phyloP scores from a whole-genome alignment of 108 stramenopile species.

The Heterococcus sp. region DNA sequence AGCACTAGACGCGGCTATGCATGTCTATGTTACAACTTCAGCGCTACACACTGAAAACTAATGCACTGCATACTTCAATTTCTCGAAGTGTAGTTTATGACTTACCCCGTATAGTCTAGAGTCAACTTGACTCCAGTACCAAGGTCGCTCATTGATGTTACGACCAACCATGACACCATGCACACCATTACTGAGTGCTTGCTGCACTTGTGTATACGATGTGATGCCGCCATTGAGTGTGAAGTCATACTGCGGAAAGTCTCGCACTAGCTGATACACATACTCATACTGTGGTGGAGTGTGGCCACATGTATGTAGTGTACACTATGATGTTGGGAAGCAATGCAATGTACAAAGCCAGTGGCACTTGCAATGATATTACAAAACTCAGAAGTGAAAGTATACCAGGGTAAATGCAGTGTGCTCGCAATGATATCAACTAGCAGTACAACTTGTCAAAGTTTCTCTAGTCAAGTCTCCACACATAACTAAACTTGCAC shows the following conservation, averaged over 20 bases:
- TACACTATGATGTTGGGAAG: no score
- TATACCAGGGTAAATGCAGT: no score
- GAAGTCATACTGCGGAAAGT: constrained; percentile 34
- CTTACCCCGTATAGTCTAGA: constrained; percentile 22
- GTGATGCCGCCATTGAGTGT: constrained; percentile 49
- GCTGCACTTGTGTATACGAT: constrained; percentile 29
- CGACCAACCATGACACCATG: constrained; percentile 45
- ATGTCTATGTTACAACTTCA: no score
- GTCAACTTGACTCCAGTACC: constrained; percentile 46
- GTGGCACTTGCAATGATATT: no score
- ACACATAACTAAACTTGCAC: not conserved
- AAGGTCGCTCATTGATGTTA: constrained; percentile 18
- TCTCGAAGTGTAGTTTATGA: no score
- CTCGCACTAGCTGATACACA: constrained; percentile 35
- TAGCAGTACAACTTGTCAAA: not conserved
- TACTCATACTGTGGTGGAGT: constrained; percentile 8
- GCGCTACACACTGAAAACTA: no score
- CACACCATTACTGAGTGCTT: not conserved
- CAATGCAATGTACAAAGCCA: no score
- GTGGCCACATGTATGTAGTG: no score
- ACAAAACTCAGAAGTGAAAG: no score
- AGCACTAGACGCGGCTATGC: no score
- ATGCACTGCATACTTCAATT: no score
- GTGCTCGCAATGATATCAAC: not conserved
- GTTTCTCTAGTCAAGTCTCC: not conserved